Evolutionary conservation across 2,329 filamentous ascomycete species (phyloP).

Genomic region (Pseudogymnoascus sp.): DNA sequence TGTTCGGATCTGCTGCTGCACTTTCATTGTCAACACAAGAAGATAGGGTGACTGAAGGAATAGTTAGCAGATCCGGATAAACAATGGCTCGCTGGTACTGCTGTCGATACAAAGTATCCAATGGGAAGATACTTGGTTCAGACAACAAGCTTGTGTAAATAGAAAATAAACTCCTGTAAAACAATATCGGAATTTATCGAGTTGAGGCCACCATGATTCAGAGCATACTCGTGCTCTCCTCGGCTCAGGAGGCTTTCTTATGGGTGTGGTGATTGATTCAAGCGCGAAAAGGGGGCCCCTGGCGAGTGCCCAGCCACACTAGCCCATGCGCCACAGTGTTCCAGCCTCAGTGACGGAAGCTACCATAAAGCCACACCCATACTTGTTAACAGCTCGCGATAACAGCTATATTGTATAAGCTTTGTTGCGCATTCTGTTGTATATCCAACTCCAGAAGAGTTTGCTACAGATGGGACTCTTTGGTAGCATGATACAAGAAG

Average conservation of each 20-base stretch:
- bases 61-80: no score
- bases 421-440: background rate
- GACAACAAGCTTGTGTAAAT: background rate
- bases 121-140: background rate
- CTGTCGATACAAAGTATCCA: background rate
- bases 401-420: background rate
- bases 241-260: no score
- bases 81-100: background rate
- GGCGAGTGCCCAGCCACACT: background rate
- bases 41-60: no score
- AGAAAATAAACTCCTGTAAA: no score
- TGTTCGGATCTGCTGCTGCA: no score
- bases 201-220: background rate
- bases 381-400: background rate
- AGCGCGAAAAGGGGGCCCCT: background rate
- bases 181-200: no score
- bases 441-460: background rate
- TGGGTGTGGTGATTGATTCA: background rate
- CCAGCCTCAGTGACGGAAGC: slow-evolving; percentile 6
- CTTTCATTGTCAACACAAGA: no score
- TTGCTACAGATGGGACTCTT: background rate
- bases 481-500: slow-evolving; percentile 1
- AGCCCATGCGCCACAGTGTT: background rate
- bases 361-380: slow-evolving; percentile 1
- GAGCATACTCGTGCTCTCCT: background rate